Conservation (phyloP, 176 grass and related monocot genomes). For the Tillandsia leiboldiana region DNA sequence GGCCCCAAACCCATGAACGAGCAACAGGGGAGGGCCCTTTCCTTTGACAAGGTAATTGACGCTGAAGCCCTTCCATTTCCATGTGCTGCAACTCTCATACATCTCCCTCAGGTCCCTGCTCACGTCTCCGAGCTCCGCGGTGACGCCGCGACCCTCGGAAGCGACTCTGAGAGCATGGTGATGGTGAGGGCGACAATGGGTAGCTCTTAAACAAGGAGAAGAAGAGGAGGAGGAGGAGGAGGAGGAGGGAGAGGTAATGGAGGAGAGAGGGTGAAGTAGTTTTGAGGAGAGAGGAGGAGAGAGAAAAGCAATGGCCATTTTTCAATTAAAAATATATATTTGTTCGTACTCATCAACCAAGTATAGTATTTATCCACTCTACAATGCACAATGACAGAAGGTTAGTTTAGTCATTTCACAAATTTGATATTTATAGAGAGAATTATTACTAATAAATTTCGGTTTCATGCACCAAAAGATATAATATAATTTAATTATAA, state of each 20-base stretch:
- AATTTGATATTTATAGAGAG: not conserved
- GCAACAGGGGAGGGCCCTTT: constrained; percentile 55
- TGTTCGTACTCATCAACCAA: not conserved
- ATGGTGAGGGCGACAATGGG: not conserved
- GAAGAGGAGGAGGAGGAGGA: not conserved
- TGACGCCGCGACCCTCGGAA: constrained; percentile 6
- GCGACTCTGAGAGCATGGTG: constrained; percentile 14
- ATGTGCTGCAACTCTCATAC: constrained; percentile 36
- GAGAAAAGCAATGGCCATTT: constrained; percentile 1
- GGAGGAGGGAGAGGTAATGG: not conserved
- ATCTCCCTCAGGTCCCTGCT: constrained; percentile 41
- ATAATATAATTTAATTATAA: no score
- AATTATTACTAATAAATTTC: no score
- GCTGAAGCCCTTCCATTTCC: constrained; percentile 70
- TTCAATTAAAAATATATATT: not conserved
- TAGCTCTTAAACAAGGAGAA: not conserved
- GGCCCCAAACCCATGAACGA: constrained; percentile 93
- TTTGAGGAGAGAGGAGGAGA: not conserved
- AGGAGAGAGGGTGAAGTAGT: not conserved
- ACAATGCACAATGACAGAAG: not conserved
- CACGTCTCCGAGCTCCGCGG: constrained; percentile 1
- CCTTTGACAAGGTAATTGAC: constrained; percentile 78
- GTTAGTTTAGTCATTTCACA: not conserved
- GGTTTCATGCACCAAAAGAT: no score
- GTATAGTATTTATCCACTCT: no score